Evolutionary conservation across 2,329 filamentous ascomycete genomes (phyloP), one percentile per base, ranked within the genome.

Genomic region (Harringtonia aguacate): DNA sequence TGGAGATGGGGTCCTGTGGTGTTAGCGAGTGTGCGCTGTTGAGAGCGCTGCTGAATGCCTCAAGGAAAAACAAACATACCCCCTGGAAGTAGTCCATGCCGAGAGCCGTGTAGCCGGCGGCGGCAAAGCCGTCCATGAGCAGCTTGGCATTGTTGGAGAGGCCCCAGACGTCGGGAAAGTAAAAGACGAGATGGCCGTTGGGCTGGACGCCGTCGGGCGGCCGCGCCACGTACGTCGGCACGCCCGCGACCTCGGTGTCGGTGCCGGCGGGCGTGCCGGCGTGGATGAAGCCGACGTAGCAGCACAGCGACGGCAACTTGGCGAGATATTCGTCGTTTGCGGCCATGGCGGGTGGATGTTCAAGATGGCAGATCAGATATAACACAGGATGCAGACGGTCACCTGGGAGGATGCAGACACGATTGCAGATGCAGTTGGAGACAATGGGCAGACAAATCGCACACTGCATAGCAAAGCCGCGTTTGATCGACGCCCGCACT

Each of bases 1-100:
- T 60, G 18, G 63, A 55, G 14, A 53, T 54, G 27, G 53, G 60
- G 37, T 66, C 60, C 38, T 60, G 28, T 15, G 13, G 17, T 21
- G 24, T 37, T 3, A 22, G 30, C 7, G 10, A 17, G 31, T 33
- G 29, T 36, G 2, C 3, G 21, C n/a, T n/a, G n/a, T n/a, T n/a
- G n/a, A n/a, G n/a, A n/a, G n/a, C n/a, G n/a, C n/a, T n/a, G n/a
- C n/a, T n/a, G n/a, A n/a, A n/a, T n/a, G n/a, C n/a, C n/a, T 8
- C n/a, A 12, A 14, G 18, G 18, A 12, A 5, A 18, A 20, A 36
- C 9, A 29, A n/a, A 46, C 36, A 4, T 30, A 51, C 49, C 13
- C 49, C 50, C 2, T 43, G 44, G 22, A 53, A 53, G 36, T 51
- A 53, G 43, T 53, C 52, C 27, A 52, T 48, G 38, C 52, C 52